Percentiles rank a stretch among this genome's conserved stretches.
Evolutionary conservation across 2,329 filamentous ascomycete species (phyloP).

Genomic region (Volutella citrinella): DNA sequence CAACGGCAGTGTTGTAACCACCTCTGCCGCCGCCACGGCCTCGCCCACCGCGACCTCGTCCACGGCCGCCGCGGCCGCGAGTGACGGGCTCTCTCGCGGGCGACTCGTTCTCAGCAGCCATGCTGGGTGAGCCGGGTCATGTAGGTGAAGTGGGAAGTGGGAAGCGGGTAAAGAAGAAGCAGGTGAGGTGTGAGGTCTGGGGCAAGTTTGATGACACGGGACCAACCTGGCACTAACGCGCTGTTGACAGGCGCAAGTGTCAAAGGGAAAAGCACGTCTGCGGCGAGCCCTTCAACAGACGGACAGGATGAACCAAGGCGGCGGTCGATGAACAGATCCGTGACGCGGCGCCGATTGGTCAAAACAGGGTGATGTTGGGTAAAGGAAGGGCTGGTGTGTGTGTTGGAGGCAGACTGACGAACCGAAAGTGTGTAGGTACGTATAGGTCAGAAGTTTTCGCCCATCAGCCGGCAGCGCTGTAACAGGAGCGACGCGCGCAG

Average conservation of each 20-base stretch:
- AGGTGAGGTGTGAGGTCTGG: constrained; percentile 19
- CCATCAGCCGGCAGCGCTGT: constrained; percentile 17
- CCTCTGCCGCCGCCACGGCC: constrained; percentile 29
- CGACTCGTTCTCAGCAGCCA: constrained; percentile 38
- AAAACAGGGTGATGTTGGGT: too few relatives aligned
- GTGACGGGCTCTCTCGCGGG: constrained; percentile 33
- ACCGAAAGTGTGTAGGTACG: constrained; percentile 14
- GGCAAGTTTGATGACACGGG: too few relatives aligned
- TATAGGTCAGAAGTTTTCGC: constrained; percentile 28
- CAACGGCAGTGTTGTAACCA: constrained; percentile 27
- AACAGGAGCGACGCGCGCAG: constrained; percentile 19
- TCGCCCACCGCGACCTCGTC: constrained; percentile 29
- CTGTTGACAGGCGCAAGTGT: too few relatives aligned
- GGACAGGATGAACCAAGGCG: too few relatives aligned
- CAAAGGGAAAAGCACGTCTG: too few relatives aligned
- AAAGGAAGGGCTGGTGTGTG: not conserved
- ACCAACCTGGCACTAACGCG: too few relatives aligned
- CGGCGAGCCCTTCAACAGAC: too few relatives aligned
- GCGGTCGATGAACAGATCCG: too few relatives aligned
- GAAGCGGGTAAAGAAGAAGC: constrained; percentile 9
- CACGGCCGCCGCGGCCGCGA: constrained; percentile 35
- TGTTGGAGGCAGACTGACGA: not conserved
- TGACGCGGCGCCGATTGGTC: too few relatives aligned
- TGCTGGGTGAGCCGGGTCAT: constrained; percentile 31
- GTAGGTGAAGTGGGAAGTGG: constrained; percentile 17